These are phyloP conservation scores for Pseudogymnoascus sp. DNA, from an alignment of 2,329 filamentous ascomycete species.

Conservation along the genomic window DNA sequence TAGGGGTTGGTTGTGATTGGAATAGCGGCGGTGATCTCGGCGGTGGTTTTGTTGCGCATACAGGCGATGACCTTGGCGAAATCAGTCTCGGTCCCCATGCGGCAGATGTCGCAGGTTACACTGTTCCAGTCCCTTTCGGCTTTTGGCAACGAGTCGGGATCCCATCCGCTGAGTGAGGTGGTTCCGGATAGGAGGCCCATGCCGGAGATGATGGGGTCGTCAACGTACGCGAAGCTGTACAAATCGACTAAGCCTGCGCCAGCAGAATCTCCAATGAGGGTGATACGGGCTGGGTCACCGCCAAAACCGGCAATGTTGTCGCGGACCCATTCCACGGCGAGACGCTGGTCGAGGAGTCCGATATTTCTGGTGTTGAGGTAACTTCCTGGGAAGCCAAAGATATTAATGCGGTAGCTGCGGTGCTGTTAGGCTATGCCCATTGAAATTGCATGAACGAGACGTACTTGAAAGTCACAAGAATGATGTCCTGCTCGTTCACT, in stretches of 20 bases:
- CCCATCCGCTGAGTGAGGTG: slow-evolving; percentile 1
- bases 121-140: slow-evolving; percentile 12
- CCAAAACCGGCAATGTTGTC: slow-evolving; percentile 54
- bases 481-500: slow-evolving; percentile 36
- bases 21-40: slow-evolving; percentile 10
- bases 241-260: slow-evolving; percentile 46
- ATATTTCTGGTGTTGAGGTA: slow-evolving; percentile 39
- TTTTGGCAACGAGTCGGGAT: slow-evolving; percentile 10
- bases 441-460: slow-evolving; percentile 25
- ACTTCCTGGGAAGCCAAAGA: slow-evolving; percentile 33
- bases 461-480: slow-evolving; percentile 43
- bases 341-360: slow-evolving; percentile 55
- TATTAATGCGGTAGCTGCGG: slow-evolving; percentile 31
- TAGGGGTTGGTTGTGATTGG: slow-evolving; percentile 1
- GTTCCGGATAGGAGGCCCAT: slow-evolving; percentile 20
- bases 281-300: slow-evolving; percentile 49
- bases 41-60: slow-evolving; percentile 13
- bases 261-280: slow-evolving; percentile 48
- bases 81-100: slow-evolving; percentile 8
- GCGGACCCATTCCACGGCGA: slow-evolving; percentile 53
- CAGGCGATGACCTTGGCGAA: slow-evolving; percentile 7
- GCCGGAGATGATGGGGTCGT: slow-evolving; percentile 28
- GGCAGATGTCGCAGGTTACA: slow-evolving; percentile 10
- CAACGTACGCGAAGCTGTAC: slow-evolving; percentile 27
- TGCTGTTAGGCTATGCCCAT: not conserved